Evolutionary conservation across 1,284 basidiomycete species (phyloP), one percentile per base, ranked within the genome.

Genomic region (Termitomyces sp.): DNA sequence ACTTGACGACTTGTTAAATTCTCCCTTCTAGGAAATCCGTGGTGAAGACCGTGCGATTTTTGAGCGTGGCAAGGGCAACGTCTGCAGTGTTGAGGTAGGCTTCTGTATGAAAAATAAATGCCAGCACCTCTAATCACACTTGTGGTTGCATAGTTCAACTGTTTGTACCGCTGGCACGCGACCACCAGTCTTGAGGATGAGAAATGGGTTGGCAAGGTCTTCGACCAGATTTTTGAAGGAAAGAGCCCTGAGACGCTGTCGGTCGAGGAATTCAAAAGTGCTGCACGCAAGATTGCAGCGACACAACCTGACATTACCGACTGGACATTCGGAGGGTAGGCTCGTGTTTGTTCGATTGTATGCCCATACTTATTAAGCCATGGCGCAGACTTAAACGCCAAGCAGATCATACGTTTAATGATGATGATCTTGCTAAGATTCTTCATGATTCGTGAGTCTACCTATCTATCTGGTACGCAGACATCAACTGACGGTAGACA

Each of bases 91-190:
- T 31, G 86, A 89, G 75, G 83, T 84, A 60, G n/a, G 73, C 63
- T 53, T 17, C 7, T 3, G 5, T 21, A 26, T 5, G 10, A 38
- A 13, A 6, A 6, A 15, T 8, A 5, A 7, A 24, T 21, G 9
- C 9, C 6, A 24, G 12, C 5, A 8, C 19, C 15, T 4, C 4
- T 15, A 19, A 7, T 45, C n/a, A 36, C 1, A 19, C 33, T 12
- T 47, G 34, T 56, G 56, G 44, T 30, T 17, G 10, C 38, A 0
- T 54, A 90, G 85, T 92, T 92, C 76, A 91, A 92, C 65, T 85
- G 86, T 59, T 70, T 92, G 52, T 92, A 92, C 69, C 80, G 88
- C 17, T 91, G 88, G 90, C 90, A 92, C 53, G 81, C 88, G 1
- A 88, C 88, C 0, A 85, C 85, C 0, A 88, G 85, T 38, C 64